Evolutionary conservation across 73 alveolate species (phyloP).

Genomic region (Paramecium pentaurelia): DNA sequence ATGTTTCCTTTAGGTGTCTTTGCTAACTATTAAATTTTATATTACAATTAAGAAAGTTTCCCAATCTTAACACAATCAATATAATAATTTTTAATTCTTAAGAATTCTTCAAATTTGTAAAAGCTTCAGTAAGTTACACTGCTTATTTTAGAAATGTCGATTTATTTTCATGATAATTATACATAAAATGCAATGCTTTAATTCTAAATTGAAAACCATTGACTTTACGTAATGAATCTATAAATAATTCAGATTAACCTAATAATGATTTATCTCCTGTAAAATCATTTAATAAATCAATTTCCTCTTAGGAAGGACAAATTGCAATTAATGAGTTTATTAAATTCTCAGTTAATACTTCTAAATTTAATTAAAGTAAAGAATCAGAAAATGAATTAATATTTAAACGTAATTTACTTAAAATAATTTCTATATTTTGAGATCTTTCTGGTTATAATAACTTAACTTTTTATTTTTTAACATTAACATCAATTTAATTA

Average conservation of each 20-base stretch:
- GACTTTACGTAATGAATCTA: neutral
- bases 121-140: neutral
- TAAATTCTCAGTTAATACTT: neutral
- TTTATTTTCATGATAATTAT: neutral
- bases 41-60: slow-evolving; percentile 10
- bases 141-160: neutral
- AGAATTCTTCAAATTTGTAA: neutral
- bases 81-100: slow-evolving; percentile 50
- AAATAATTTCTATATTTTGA: neutral
- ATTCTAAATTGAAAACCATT: slow-evolving; percentile 2
- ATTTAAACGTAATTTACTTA: neutral
- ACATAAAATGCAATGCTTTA: neutral
- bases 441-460: neutral
- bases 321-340: neutral
- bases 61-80: neutral
- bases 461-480: neutral
- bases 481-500: neutral
- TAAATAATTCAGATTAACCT: neutral
- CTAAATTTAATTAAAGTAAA: neutral
- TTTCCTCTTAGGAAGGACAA: slow-evolving; percentile 15
- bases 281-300: neutral
- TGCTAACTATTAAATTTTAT: slow-evolving; percentile 43
- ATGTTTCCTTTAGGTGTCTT: neutral
- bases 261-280: neutral
- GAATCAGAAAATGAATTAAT: neutral